These are phyloP conservation scores for Penicillium mononematosum DNA, from an alignment of 495 filamentous ascomycete genomes.

Conservation along the genomic window DNA sequence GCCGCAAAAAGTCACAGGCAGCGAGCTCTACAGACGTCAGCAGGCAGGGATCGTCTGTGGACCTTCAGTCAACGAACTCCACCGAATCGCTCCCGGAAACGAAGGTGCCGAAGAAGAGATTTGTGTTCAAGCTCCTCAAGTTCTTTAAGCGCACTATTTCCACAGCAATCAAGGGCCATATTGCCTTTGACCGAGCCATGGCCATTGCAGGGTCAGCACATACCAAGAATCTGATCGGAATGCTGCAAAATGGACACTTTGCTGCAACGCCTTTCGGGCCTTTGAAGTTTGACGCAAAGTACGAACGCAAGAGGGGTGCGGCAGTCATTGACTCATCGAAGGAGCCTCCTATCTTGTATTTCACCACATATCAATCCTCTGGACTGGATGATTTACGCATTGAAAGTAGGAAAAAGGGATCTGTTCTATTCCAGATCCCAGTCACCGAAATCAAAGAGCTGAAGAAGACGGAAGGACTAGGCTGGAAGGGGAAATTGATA, in stretches of 20 bases:
- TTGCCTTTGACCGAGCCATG: constrained; percentile 66
- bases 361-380: constrained; percentile 48
- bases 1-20: constrained; percentile 40
- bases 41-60: constrained; percentile 21
- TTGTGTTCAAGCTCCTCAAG: constrained; percentile 55
- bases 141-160: constrained; percentile 71
- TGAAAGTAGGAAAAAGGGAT: constrained; percentile 41
- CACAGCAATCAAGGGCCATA: constrained; percentile 63
- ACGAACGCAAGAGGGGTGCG: constrained; percentile 67
- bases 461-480: constrained; percentile 79
- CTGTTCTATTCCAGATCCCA: constrained; percentile 48
- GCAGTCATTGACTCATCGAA: constrained; percentile 64
- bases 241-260: constrained; percentile 52
- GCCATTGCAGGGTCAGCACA: constrained; percentile 64
- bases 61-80: not conserved
- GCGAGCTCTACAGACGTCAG: constrained; percentile 12
- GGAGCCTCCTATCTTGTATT: constrained; percentile 43
- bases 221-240: constrained; percentile 70
- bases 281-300: constrained; percentile 71
- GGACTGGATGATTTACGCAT: constrained; percentile 35
- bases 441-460: constrained; percentile 64
- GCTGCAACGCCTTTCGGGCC: constrained; percentile 57
- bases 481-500: constrained; percentile 85
- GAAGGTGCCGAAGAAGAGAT: constrained; percentile 42
- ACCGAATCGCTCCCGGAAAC: constrained; percentile 11